These are phyloP conservation scores for Candida xiaguanensis DNA, from an alignment of 805 yeast species.

Conservation along the genomic window DNA sequence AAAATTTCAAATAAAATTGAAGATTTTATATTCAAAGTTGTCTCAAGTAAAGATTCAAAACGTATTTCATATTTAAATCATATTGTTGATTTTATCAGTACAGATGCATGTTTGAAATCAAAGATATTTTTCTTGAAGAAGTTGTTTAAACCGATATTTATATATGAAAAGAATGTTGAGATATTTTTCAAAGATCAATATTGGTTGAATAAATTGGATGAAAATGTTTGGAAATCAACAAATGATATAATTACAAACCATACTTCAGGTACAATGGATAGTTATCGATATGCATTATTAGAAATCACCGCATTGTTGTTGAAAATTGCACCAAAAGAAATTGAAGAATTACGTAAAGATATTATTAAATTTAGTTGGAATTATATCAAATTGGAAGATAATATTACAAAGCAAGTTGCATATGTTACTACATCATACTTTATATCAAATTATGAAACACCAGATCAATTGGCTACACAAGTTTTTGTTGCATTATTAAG, in stretches of 20 bases:
- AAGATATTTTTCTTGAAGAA: conserved; percentile 54
- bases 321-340: conserved; percentile 57
- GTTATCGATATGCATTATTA: conserved; percentile 69
- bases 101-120: conserved; percentile 45
- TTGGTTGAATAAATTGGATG: conserved; percentile 66
- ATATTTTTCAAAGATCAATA: conserved; percentile 41
- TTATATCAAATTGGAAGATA: conserved; percentile 83
- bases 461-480: conserved; percentile 82
- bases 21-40: conserved; percentile 57
- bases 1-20: conserved; percentile 47
- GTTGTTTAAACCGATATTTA: conserved; percentile 61
- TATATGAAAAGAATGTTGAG: conserved; percentile 57
- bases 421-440: conserved; percentile 84
- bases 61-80: conserved; percentile 51
- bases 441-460: conserved; percentile 84
- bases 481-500: conserved; percentile 86
- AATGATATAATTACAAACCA: conserved; percentile 48
- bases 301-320: conserved; percentile 78
- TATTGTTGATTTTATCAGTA: conserved; percentile 47
- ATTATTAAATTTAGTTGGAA: conserved; percentile 94
- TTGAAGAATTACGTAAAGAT: conserved; percentile 68
- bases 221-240: conserved; percentile 69
- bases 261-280: conserved; percentile 68
- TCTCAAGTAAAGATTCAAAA: conserved; percentile 44
- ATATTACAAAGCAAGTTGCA: conserved; percentile 86